Evolutionary conservation across 495 filamentous ascomycete genomes (phyloP), one percentile per base, ranked within the genome.

Genomic region (Rostrohypoxylon terebratum): DNA sequence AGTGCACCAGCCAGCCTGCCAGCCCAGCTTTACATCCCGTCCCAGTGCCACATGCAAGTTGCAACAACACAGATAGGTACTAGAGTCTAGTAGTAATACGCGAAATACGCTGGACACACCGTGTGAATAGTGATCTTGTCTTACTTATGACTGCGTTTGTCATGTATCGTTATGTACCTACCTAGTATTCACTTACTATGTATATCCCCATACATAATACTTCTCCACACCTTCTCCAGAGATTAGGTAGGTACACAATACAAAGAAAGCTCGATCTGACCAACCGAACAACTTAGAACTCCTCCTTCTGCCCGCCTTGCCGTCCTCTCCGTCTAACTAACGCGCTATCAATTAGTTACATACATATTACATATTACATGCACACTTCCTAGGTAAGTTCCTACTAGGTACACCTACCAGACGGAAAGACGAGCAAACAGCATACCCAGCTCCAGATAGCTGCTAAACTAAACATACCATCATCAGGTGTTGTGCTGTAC

Each of bases 201-300:
- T n/a, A n/a, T n/a, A 34, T 25, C 23, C 42, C 25, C 28, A 28
- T 28, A 28, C 28, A 28, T 58, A 13, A 31, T 28, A 48, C 21
- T 73, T 73, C 65, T 63, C 65, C 65, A 73, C 60, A 73, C 55
- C 60, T 73, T 73, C 65, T 73, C 65, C 60, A 73, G 64, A 68
- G 65, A 68, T 73, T 73, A 68, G 14, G 42, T 68, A 63, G 47
- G 16, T 68, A 63, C 54, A 23, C 38, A 36, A 23, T 68, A 63
- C 54, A 23, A 47, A 36, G 21, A 7, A 51, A 57, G 48, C 59
- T 64, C 44, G 63, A 53, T 72, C 50, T 63, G 38, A 63, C 63
- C 60, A 66, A 61, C 66, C 14, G 53, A 51, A 66, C 31, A 66
- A 38, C 33, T n/a, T n/a, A n/a, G n/a, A n/a, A n/a, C n/a, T n/a